Conservation (phyloP, 306 rosid genomes). For the Clitoria ternatea region DNA sequence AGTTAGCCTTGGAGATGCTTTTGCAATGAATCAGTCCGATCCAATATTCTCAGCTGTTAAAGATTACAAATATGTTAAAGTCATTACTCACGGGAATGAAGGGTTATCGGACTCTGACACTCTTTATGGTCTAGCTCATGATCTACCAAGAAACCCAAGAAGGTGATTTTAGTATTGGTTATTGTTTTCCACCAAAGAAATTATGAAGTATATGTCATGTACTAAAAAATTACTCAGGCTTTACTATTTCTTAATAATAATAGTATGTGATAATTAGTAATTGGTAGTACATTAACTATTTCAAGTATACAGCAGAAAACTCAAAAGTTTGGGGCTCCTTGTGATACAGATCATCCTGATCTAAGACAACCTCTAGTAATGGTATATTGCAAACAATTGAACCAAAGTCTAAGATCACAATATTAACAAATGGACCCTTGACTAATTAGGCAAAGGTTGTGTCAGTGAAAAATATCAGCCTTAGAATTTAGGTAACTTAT, state of each 20-base stretch:
- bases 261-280: no score
- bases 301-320: conserved; percentile 76
- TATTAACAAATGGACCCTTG: conserved; percentile 88
- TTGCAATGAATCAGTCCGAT: conserved; percentile 68
- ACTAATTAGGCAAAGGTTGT: conserved; percentile 76
- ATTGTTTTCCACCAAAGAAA: background rate
- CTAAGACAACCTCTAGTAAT: conserved; percentile 72
- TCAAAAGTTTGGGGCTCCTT: conserved; percentile 68
- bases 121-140: conserved; percentile 86
- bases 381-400: conserved; percentile 49
- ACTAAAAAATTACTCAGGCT: no score
- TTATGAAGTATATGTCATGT: background rate
- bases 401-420: conserved; percentile 56
- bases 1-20: conserved; percentile 78
- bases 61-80: conserved; percentile 66
- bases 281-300: background rate
- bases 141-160: conserved; percentile 79
- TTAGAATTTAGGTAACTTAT: conserved; percentile 57
- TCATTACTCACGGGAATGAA: conserved; percentile 91
- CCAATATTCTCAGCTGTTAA: conserved; percentile 51
- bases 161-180: no score
- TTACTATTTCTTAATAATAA: no score
- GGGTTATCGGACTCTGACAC: conserved; percentile 88
- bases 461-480: conserved; percentile 38
- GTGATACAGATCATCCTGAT: conserved; percentile 72